A percentile compares a stretch with the other conserved stretches of the same genome.
Conservation (phyloP, 2,329 filamentous ascomycete genomes). For the Colletotrichum godetiae region DNA sequence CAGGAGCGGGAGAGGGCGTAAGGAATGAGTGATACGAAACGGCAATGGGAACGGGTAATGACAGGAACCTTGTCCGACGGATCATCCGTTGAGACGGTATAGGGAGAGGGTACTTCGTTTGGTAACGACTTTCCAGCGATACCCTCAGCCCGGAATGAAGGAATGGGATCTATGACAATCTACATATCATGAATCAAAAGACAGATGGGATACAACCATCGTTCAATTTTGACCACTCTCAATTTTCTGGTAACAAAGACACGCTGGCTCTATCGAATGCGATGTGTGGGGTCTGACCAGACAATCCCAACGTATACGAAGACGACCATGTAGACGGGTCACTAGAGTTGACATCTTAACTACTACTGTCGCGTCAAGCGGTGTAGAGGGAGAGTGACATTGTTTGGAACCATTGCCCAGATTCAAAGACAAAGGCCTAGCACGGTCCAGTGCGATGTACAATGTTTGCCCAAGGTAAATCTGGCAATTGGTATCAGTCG, state of each 20-base stretch:
- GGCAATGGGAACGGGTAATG: conserved; percentile 8
- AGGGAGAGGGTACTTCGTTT: conserved; percentile 1
- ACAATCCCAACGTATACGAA: not conserved
- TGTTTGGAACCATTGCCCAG: too few species aligned
- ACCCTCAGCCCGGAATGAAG: not conserved
- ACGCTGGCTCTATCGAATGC: not conserved
- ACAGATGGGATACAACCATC: not conserved
- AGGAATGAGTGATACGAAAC: not conserved
- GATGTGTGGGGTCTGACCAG: not conserved
- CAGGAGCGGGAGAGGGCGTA: conserved; percentile 42
- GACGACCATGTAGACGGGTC: not conserved
- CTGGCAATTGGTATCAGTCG: not conserved
- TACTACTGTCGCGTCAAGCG: not conserved
- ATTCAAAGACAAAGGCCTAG: too few species aligned
- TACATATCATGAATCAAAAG: conserved; percentile 23
- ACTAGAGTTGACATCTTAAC: not conserved
- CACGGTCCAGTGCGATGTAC: too few species aligned
- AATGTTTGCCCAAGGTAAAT: too few species aligned
- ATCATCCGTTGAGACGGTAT: not conserved
- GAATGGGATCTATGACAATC: conserved; percentile 8
- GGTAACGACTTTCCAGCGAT: conserved; percentile 31
- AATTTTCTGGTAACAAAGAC: not conserved
- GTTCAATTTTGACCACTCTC: not conserved
- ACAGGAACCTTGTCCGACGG: conserved; percentile 2
- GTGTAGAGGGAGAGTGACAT: too few species aligned